A percentile compares a stretch with the other conserved stretches of the same genome.
phyloP scores from a whole-genome alignment of 2,329 filamentous ascomycete species.

The Cercospora berteroae region DNA sequence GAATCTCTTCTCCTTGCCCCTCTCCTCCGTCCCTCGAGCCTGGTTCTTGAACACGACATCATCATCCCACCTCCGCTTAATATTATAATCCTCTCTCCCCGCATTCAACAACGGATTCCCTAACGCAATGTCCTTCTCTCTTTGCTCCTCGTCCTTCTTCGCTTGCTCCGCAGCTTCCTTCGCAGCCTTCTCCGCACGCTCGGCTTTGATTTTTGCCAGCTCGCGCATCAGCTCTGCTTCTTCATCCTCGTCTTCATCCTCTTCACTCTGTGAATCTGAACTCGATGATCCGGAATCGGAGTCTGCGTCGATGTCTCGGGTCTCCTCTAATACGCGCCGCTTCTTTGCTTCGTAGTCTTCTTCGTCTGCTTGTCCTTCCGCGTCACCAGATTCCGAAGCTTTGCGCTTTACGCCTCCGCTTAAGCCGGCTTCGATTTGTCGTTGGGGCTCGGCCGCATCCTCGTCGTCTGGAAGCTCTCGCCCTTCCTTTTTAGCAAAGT shows the following conservation, averaged over 20 bases:
- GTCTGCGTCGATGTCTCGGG: slow-evolving; percentile 81
- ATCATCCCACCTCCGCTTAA: slow-evolving; percentile 94
- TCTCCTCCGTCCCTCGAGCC: slow-evolving; percentile 89
- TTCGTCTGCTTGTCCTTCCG: slow-evolving; percentile 50
- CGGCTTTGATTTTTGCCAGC: slow-evolving; percentile 87
- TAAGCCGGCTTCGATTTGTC: slow-evolving; percentile 50
- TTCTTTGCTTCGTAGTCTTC: slow-evolving; percentile 76
- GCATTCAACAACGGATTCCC: slow-evolving; percentile 89
- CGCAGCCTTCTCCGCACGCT: slow-evolving; percentile 77
- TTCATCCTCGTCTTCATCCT: slow-evolving; percentile 73
- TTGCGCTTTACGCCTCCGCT: slow-evolving; percentile 58
- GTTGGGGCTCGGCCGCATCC: slow-evolving; percentile 23
- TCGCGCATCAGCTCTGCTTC: slow-evolving; percentile 88
- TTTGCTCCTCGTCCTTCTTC: slow-evolving; percentile 76
- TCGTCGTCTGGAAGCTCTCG: slow-evolving; percentile 45
- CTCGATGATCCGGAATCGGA: slow-evolving; percentile 52
- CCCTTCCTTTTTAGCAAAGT: slow-evolving; percentile 82
- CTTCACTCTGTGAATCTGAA: slow-evolving; percentile 54
- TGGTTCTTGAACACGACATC: slow-evolving; percentile 99
- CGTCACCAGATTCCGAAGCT: slow-evolving; percentile 45
- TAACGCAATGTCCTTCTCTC: slow-evolving; percentile 83
- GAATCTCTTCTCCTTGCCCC: slow-evolving; percentile 70
- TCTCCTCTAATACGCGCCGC: slow-evolving; percentile 81
- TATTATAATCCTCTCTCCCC: slow-evolving; percentile 72
- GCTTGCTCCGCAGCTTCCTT: slow-evolving; percentile 77